Conservation (phyloP, 2,329 filamentous ascomycete species). For the Pseudogymnoascus sp. region DNA sequence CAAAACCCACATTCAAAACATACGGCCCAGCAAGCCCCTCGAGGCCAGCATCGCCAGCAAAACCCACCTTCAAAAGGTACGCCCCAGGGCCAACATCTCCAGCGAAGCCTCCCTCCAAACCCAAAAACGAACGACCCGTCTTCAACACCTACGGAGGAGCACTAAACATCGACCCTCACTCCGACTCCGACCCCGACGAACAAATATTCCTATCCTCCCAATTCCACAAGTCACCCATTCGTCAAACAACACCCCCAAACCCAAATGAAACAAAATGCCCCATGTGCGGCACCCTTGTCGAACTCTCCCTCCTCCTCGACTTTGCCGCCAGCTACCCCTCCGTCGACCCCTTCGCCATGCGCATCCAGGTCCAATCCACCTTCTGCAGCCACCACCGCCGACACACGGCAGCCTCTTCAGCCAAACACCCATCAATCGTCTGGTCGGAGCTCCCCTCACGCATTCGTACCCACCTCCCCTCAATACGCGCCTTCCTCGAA, state of each 20-base stretch:
- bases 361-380: background rate
- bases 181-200: background rate
- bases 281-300: background rate
- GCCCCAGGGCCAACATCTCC: background rate
- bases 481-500: slow-evolving; percentile 52
- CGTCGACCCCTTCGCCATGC: background rate
- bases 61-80: background rate
- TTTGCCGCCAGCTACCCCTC: background rate
- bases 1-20: background rate
- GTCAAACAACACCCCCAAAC: background rate
- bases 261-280: background rate
- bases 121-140: background rate
- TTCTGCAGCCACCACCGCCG: slow-evolving; percentile 3
- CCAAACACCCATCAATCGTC: slow-evolving; percentile 59
- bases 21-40: background rate
- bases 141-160: background rate
- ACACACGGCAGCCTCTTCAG: slow-evolving; percentile 4
- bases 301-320: background rate
- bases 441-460: slow-evolving; percentile 56
- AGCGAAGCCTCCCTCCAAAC: background rate
- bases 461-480: slow-evolving; percentile 46
- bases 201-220: background rate
- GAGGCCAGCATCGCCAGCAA: background rate
- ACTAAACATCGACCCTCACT: background rate
- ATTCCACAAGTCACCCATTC: background rate